Evolutionary conservation across 768 basidiomycete genomes (phyloP).

Genomic region (Termitomyces sp.): DNA sequence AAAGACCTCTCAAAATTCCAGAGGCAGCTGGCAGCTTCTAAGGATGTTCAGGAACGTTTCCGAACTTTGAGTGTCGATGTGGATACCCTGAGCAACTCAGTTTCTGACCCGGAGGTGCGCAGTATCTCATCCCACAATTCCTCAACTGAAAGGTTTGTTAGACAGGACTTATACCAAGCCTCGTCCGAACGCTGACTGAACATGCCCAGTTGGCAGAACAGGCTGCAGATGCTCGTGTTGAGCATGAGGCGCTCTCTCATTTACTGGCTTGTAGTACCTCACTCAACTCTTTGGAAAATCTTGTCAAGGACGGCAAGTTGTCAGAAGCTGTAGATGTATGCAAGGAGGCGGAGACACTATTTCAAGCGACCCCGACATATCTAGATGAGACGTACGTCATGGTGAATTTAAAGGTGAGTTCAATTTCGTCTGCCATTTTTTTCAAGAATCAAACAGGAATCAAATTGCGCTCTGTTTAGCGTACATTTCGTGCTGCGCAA

Average conservation of each 20-base stretch:
- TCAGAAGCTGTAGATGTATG: conserved; percentile 54
- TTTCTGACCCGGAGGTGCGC: conserved; percentile 59
- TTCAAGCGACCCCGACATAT: conserved; percentile 44
- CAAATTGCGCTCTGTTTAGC: conserved; percentile 28
- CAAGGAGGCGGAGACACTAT: conserved; percentile 32
- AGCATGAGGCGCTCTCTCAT: conserved; percentile 47
- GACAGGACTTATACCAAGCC: conserved; percentile 62
- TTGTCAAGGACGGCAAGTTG: conserved; percentile 54
- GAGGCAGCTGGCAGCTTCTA: conserved; percentile 54
- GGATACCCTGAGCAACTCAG: conserved; percentile 37
- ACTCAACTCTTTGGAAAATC: conserved; percentile 34
- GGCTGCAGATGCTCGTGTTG: conserved; percentile 46
- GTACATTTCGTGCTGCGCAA: conserved; percentile 44
- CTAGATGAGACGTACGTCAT: conserved; percentile 48
- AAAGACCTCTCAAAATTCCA: conserved; percentile 59
- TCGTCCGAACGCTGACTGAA: conserved; percentile 47
- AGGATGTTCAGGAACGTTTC: conserved; percentile 57
- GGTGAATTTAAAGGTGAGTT: conserved; percentile 51
- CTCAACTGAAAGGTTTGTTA: conserved; percentile 23
- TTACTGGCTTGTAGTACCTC: conserved; percentile 46
- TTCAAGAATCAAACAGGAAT: too few species aligned
- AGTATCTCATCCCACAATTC: neutral
- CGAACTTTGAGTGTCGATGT: conserved; percentile 46
- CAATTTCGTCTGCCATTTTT: neutral
- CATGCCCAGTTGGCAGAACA: conserved; percentile 65